These are phyloP conservation scores for Paramecium sonneborni DNA, from an alignment of 73 alveolate species.

Conservation along the genomic window DNA sequence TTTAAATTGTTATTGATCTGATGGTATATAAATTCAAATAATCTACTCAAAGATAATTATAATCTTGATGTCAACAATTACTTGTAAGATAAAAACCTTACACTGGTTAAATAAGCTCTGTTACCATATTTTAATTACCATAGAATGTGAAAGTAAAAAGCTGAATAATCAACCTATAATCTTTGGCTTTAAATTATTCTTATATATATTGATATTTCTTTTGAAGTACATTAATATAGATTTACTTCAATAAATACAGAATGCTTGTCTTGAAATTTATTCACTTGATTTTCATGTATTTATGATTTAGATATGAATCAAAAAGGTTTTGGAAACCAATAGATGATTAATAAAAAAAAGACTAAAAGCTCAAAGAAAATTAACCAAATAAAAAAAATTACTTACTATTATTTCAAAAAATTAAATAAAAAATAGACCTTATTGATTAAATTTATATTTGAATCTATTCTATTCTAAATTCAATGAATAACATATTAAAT, in stretches of 20 bases:
- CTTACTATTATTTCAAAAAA: not conserved
- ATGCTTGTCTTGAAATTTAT: not conserved
- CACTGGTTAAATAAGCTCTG: not conserved
- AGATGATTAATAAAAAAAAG: not conserved
- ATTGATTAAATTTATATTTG: not conserved
- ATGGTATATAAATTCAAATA: not conserved
- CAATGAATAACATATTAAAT: not conserved
- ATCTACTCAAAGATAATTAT: not conserved
- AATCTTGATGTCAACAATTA: not conserved
- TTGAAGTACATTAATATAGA: not conserved
- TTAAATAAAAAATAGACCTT: not conserved
- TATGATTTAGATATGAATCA: not conserved
- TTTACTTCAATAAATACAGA: not conserved
- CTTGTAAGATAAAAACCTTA: not conserved
- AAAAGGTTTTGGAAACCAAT: not conserved
- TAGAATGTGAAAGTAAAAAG: not conserved
- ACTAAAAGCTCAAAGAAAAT: not conserved
- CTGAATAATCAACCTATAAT: not conserved
- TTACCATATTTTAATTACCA: not conserved
- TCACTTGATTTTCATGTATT: not conserved
- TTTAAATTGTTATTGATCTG: not conserved
- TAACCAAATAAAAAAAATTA: not conserved
- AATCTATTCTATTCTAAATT: not conserved
- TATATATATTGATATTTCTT: not conserved
- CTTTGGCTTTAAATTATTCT: not conserved